Evolutionary conservation across 2,329 filamentous ascomycete species (phyloP).

Genomic region (Ampelomyces quisqualis): DNA sequence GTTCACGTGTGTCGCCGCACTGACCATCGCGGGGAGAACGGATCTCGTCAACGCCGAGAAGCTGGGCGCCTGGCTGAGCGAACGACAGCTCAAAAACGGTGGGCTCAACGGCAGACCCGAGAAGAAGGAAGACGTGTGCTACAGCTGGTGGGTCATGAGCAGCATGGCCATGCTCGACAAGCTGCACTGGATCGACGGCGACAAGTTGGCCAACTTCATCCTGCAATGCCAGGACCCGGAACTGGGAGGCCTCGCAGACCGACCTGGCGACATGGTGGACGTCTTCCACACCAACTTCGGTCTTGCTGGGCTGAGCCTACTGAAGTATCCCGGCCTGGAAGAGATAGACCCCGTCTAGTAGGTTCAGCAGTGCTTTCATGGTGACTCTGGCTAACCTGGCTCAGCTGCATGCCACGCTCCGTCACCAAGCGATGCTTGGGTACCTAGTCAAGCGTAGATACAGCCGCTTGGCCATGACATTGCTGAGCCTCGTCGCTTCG

Average conservation of each 20-base stretch:
- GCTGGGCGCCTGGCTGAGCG: constrained; percentile 86
- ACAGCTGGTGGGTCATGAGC: constrained; percentile 97
- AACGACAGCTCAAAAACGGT: constrained; percentile 82
- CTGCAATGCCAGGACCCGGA: constrained; percentile 84
- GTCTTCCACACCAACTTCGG: constrained; percentile 95
- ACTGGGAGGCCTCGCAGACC: constrained; percentile 80
- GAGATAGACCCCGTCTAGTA: constrained; percentile 87
- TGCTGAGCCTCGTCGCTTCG: too few relatives aligned
- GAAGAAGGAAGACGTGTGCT: constrained; percentile 95
- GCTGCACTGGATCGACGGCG: constrained; percentile 88
- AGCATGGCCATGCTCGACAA: constrained; percentile 86
- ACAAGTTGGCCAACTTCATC: constrained; percentile 78
- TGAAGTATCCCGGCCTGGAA: constrained; percentile 73
- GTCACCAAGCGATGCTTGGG: constrained; percentile 41
- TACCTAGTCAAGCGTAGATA: constrained; percentile 13
- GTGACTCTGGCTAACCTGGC: constrained; percentile 7
- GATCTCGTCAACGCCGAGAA: constrained; percentile 81
- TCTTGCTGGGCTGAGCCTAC: constrained; percentile 79
- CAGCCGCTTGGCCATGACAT: neutral
- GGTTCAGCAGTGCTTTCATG: constrained; percentile 33
- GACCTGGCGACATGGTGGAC: constrained; percentile 92
- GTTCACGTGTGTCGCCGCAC: constrained; percentile 86
- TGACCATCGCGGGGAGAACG: constrained; percentile 78
- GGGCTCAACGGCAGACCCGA: constrained; percentile 93
- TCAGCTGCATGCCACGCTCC: constrained; percentile 45